These are phyloP conservation scores for Dendrobium officinale DNA, from an alignment of 106 monocot species.

Conservation along the genomic window DNA sequence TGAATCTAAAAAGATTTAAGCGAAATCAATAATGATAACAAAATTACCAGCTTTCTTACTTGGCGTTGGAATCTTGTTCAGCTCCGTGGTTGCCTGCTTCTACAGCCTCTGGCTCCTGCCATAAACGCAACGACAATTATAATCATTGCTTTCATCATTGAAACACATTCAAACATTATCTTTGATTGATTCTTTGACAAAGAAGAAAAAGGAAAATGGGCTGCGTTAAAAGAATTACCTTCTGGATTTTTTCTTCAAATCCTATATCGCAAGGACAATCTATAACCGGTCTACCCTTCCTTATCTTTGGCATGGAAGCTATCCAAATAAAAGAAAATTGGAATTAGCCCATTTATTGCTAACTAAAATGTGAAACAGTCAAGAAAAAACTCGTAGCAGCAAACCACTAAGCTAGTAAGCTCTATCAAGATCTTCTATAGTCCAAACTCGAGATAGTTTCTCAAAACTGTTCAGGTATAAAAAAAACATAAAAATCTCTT, in stretches of 20 bases:
- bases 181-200: neutral
- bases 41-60: neutral
- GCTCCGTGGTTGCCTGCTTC: constrained; percentile 4
- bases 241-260: constrained; percentile 13
- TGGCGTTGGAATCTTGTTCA: neutral
- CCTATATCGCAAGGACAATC: constrained; percentile 26
- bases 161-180: neutral
- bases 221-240: constrained; percentile 13
- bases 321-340: neutral
- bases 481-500: too few species aligned
- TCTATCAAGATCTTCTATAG: neutral
- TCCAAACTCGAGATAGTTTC: neutral
- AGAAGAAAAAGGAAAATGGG: neutral
- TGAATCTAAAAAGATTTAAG: neutral
- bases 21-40: neutral
- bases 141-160: neutral
- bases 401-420: neutral
- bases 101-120: constrained; percentile 20
- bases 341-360: neutral
- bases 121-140: neutral
- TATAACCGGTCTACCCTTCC: constrained; percentile 18
- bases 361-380: neutral
- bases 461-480: neutral
- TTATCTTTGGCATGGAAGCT: constrained; percentile 50
- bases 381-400: neutral